A percentile compares a stretch with the other conserved stretches of the same genome.
These are phyloP conservation scores for Poa pratensis DNA, from an alignment of 176 grass and related monocot genomes.

Conservation along the genomic window DNA sequence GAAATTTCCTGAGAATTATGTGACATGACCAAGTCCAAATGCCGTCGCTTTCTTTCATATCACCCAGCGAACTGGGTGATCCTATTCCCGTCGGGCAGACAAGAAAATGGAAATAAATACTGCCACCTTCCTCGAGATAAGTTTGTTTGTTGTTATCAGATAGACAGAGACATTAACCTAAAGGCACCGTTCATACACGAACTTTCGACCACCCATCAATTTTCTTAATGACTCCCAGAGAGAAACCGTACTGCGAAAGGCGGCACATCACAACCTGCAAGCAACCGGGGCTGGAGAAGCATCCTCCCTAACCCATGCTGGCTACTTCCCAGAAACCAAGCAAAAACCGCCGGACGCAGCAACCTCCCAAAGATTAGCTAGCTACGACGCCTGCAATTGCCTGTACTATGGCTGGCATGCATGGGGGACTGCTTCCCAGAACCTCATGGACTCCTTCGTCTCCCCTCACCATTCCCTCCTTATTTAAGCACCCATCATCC, in stretches of 20 bases:
- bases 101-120: background rate
- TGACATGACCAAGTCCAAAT: background rate
- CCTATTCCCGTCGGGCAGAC: background rate
- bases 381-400: constrained; percentile 42
- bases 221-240: constrained; percentile 13
- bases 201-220: background rate
- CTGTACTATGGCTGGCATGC: constrained; percentile 49
- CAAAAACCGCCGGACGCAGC: constrained; percentile 36
- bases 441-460: constrained; percentile 40
- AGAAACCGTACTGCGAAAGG: constrained; percentile 24
- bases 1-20: background rate
- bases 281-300: constrained; percentile 23
- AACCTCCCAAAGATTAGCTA: constrained; percentile 43
- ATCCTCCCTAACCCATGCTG: constrained; percentile 8
- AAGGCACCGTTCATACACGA: constrained; percentile 6
- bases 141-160: background rate
- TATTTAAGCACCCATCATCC: constrained; percentile 47
- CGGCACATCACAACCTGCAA: constrained; percentile 31
- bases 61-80: background rate
- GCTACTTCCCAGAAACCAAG: constrained; percentile 69
- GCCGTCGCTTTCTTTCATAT: background rate
- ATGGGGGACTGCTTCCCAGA: constrained; percentile 55
- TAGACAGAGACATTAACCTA: background rate
- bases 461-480: background rate
- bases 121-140: background rate